These are phyloP conservation scores for Kluyveromyces sp. DNA, from an alignment of 1,139 yeast genomes.

Conservation along the genomic window DNA sequence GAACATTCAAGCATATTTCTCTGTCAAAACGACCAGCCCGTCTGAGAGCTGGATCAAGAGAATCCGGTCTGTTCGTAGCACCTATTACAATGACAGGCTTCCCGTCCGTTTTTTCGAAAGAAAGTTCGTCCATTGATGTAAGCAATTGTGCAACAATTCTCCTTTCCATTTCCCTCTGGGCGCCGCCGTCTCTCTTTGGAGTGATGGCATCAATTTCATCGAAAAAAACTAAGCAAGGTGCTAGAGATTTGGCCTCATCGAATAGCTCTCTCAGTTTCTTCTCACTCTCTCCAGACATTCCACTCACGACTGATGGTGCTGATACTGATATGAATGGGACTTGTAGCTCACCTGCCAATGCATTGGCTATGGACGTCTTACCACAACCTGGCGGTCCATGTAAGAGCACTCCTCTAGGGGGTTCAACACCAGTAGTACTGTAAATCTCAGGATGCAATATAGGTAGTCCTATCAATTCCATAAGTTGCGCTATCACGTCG, in stretches of 20 bases:
- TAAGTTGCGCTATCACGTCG: conserved; percentile 68
- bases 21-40: conserved; percentile 96
- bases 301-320: conserved; percentile 95
- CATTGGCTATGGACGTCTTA: conserved; percentile 92
- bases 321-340: conserved; percentile 88
- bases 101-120: conserved; percentile 82
- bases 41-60: conserved; percentile 90
- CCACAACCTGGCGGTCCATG: conserved; percentile 99
- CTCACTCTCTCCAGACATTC: conserved; percentile 99
- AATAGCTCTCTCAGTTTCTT: conserved; percentile 87
- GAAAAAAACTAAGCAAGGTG: conserved; percentile 88
- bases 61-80: conserved; percentile 95
- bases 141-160: conserved; percentile 92
- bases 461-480: conserved; percentile 89
- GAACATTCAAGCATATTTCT: conserved; percentile 89
- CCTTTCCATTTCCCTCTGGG: conserved; percentile 96
- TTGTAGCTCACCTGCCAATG: conserved; percentile 88
- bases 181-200: conserved; percentile 91
- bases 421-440: conserved; percentile 81
- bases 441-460: conserved; percentile 90
- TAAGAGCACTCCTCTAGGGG: conserved; percentile 89
- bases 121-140: conserved; percentile 88
- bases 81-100: conserved; percentile 94
- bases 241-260: conserved; percentile 83
- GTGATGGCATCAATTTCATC: conserved; percentile 98